Base-by-base conservation (phyloP, 2,329 filamentous ascomycete genomes). In the Polytolypa hystricis region DNA sequence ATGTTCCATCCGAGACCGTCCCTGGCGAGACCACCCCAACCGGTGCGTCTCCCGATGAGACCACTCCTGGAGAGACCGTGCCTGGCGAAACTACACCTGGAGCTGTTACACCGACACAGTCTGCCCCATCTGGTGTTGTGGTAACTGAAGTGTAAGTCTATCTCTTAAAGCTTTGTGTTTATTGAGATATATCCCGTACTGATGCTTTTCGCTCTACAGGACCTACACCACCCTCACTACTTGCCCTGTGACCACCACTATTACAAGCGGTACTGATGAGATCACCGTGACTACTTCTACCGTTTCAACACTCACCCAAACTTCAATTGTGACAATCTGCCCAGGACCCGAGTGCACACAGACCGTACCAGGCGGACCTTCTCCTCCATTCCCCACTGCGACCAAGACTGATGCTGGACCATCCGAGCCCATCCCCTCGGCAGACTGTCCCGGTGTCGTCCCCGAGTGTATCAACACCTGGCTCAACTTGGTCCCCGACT, bases 391-490 rank as follows among this genome's bases (percentile, higher is more conserved):
- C 10, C 23, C 21, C 8, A 8, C 5, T 1, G 34, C 45, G 9
- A 16, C 19, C 18, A 12, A 48, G 23, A 44, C 54, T 4, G 48
- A 49, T 11, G 48, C 54, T 30, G 52, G 53, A 20, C 52, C 53
- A 20, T 48, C 42, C 51, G 47, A 52, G 19, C 48, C 44, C 44
- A 52, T 48, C 23, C 45, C 53, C 3, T 7, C 26, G 16, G 55
- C 56, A 17, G 49, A 52, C 19, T 66, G 77, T 64, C 85, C 86
- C 40, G 64, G 69, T 17, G 73, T 87, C 32, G 79, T 95, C 33
- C 87, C 89, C 45, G 77, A 77, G 55, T 96, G 89, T 70, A 67
- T 96, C 64, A 91, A 89, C 74, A 93, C 86, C 52, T 95, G 85
- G 84, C 64, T 93, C 53, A 73, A 75, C 57, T 64, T 70, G 42